phyloP scores from a whole-genome alignment of 768 basidiomycete genomes.

The Omphalotus guepiniiformis region DNA sequence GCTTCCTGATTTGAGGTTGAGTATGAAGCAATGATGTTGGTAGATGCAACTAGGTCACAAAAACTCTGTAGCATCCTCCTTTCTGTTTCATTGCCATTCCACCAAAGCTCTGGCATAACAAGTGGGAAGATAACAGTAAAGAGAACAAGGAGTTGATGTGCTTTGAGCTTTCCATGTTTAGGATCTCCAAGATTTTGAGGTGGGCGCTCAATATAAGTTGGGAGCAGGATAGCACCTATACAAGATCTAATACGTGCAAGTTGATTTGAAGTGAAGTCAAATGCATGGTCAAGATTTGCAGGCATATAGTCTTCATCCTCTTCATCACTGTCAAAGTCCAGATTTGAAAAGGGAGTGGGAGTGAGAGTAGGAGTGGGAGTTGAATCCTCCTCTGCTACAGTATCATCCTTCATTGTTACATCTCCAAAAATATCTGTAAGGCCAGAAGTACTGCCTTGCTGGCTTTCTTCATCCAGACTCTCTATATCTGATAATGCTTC shows the following conservation, averaged over 20 bases:
- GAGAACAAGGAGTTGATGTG: slow-evolving; percentile 22
- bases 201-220: slow-evolving; percentile 18
- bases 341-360: neutral
- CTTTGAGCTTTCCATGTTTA: slow-evolving; percentile 30
- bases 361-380: neutral
- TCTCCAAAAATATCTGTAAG: neutral
- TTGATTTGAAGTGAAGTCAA: slow-evolving; percentile 7
- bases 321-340: slow-evolving; percentile 5
- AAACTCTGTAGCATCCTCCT: slow-evolving; percentile 18
- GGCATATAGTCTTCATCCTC: slow-evolving; percentile 5
- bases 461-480: neutral
- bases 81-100: slow-evolving; percentile 1
- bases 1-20: slow-evolving; percentile 17
- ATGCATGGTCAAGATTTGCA: slow-evolving; percentile 1
- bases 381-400: slow-evolving; percentile 5
- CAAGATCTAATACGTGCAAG: slow-evolving; percentile 13
- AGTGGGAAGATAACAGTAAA: slow-evolving; percentile 26
- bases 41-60: slow-evolving; percentile 19
- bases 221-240: slow-evolving; percentile 16
- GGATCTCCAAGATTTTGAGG: slow-evolving; percentile 28
- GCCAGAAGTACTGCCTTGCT: neutral
- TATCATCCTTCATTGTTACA: neutral
- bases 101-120: slow-evolving; percentile 26
- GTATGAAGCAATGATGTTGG: slow-evolving; percentile 23
- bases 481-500: slow-evolving; percentile 3